Conservation (phyloP, 1,284 basidiomycete species). For the Microbotryum violaceum region DNA sequence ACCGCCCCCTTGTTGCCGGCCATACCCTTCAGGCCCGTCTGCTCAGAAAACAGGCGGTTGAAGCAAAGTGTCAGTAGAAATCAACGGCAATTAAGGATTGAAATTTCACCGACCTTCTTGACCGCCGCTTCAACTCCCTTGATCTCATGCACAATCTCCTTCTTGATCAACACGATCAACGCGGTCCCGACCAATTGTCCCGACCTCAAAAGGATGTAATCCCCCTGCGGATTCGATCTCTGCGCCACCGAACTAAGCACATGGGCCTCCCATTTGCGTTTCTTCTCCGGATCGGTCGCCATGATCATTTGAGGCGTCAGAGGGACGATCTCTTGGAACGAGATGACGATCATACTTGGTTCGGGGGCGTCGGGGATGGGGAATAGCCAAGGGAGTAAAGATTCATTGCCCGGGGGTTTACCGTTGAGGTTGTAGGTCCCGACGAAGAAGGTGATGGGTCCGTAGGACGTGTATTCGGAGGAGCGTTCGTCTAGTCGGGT, state of each 20-base stretch:
- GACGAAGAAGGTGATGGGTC: conserved; percentile 64
- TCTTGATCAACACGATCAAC: conserved; percentile 74
- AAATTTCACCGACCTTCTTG: conserved; percentile 59
- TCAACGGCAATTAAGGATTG: neutral
- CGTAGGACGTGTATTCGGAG: conserved; percentile 75
- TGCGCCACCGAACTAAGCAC: conserved; percentile 70
- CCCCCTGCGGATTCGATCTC: conserved; percentile 44
- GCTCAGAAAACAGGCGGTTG: conserved; percentile 10
- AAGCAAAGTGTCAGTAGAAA: neutral
- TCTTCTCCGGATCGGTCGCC: conserved; percentile 87
- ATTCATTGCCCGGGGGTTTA: conserved; percentile 65
- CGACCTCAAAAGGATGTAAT: conserved; percentile 79
- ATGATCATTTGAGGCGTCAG: conserved; percentile 90
- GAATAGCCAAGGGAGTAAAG: conserved; percentile 82
- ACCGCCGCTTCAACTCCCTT: conserved; percentile 85
- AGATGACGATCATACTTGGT: conserved; percentile 82
- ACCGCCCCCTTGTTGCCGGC: conserved; percentile 88
- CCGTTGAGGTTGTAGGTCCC: conserved; percentile 98
- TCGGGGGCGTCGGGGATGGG: conserved; percentile 51
- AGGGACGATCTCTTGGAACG: conserved; percentile 97
- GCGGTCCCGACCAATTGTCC: conserved; percentile 95
- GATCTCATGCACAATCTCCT: conserved; percentile 65
- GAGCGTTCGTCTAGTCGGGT: conserved; percentile 60
- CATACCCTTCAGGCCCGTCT: conserved; percentile 94
- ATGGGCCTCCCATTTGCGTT: conserved; percentile 78